Base-by-base conservation (phyloP, 305 asterid genomes). In the Fraxinus albicans region DNA sequence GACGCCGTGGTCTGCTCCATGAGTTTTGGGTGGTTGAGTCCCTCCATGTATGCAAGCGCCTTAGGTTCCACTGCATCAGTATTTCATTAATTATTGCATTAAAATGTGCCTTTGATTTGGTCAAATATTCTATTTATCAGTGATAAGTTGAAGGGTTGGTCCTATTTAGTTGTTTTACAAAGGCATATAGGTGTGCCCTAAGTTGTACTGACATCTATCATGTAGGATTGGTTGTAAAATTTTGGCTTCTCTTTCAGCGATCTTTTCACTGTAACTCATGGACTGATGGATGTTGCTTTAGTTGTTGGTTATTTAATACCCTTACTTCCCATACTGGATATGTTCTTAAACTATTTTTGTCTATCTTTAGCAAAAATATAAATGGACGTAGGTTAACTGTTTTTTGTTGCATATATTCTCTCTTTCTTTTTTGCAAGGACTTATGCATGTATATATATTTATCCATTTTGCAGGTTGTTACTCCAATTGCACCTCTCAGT, bases 401-500 rank as follows among this genome's bases (percentile, higher is more conserved):
- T 29, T 47, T 29, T 65, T 27, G 8, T 27, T 23, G 70, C 70
- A 60, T 69, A 29, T 6, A 69, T 69, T 27, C 38, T 29, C 1
- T 67, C 35, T 58, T 58, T 58, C 33, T 69, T 29, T 65, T 3
- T 69, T 12, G 36, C 9, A 69, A 12, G 9, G 40, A 10, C 38
- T 69, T 29, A 69, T 13, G 36, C 19, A 29, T 69, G 21, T 15
- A 73, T 74, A 70, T 15, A 73, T 74, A 70, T 73, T 78, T 81
- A 25, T 90, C 47, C 79, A 47, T 81, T 79, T 74, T 88, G 90
- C 90, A 96, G 99, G 99, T 96, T 88, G 99, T 96, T 87, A 96
- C 99, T 79, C 99, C 99, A 63, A 89, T 96, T 79, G 99, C 99
- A 25, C 99, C 99, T 79, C 86, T 96, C 83, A 96, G 99, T 88